Evolutionary conservation across 352 stramenopile genomes (phyloP), one percentile per base, ranked within the genome.

Genomic region (Globisporangium canariense): DNA sequence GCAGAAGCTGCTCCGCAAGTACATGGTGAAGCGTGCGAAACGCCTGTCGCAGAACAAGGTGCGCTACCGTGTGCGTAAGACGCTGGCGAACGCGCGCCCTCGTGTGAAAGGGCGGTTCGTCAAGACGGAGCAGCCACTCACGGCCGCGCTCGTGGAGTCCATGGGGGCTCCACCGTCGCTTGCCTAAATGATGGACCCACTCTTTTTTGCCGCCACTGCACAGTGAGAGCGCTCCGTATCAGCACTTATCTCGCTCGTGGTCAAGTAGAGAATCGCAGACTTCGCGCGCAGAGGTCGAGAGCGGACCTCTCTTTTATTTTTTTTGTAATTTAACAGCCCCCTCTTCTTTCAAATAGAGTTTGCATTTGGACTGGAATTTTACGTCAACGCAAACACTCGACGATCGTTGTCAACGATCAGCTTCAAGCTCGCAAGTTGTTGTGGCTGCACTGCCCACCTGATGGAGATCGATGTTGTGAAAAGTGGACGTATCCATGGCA

Each of bases 31-130:
- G 71, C 82, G 85, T 43, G 78, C 75, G 25, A 83, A 84, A 58
- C 78, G 85, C 36, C 67, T 93, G 28, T 91, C 78, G 18, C 85
- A 91, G 58, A 77, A 87, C 66, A 91, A 75, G 55, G 82, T 93
- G 55, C 82, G 82, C 69, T 93, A 91, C 65, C 74, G 83, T 60
- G 85, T 93, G 62, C 82, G 82, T 53, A 93, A 93, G 58, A 90
- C 85, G 53, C 76, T 91, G 43, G 85, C 85, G 52, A 91, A 91
- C 45, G 84, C 84, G 16, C 82, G 84, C 4, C 82, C 85, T 30
- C 79, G 85, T 10, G 82, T 91, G 45, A 93, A 91, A 69, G 85
- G 85, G 46, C 82, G 85, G 22, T 93, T 93, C 68, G 82, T 91
- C 62, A 93, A 93, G 78, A 93, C 85, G 4, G 78, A 86, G 75